Evolutionary conservation across 1,139 yeast genomes (phyloP).

Genomic region (Yamadazyma friedrichii): DNA sequence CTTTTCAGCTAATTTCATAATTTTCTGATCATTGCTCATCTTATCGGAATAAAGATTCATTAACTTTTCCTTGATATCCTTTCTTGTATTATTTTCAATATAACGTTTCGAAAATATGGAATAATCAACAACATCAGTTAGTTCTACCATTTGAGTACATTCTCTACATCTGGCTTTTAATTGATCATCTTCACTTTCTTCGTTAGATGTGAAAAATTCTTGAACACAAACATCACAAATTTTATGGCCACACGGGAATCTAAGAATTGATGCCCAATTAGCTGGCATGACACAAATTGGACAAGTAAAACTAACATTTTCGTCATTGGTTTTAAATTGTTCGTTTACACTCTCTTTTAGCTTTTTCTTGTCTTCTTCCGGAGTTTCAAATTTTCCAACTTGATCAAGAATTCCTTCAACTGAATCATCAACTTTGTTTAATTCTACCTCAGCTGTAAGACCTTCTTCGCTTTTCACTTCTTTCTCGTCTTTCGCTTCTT

Average conservation of each 20-base stretch:
- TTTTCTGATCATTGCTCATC: conserved; percentile 15
- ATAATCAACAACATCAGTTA: conserved; percentile 47
- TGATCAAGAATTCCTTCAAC: too few relatives aligned
- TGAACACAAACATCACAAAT: conserved; percentile 63
- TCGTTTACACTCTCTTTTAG: not conserved
- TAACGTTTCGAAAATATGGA: conserved; percentile 50
- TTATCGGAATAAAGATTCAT: conserved; percentile 10
- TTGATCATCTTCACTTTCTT: conserved; percentile 30
- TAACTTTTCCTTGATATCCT: conserved; percentile 11
- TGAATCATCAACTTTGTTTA: not conserved
- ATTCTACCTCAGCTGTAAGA: too few relatives aligned
- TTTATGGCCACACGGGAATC: conserved; percentile 66
- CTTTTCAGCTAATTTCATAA: conserved; percentile 26
- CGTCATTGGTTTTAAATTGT: not conserved
- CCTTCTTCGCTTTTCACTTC: not conserved
- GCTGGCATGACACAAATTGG: conserved; percentile 66
- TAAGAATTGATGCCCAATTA: conserved; percentile 28
- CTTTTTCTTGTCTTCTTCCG: too few relatives aligned
- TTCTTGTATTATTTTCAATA: conserved; percentile 20
- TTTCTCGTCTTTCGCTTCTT: not conserved
- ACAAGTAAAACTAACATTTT: conserved; percentile 37
- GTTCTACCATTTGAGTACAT: conserved; percentile 43
- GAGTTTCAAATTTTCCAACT: too few relatives aligned
- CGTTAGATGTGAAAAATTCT: conserved; percentile 45
- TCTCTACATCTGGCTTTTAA: conserved; percentile 56